A percentile compares a stretch with the other conserved stretches of the same genome.
These are phyloP conservation scores for Trichocomaceae sp. DNA, from an alignment of 2,329 filamentous ascomycete species.

Conservation along the genomic window DNA sequence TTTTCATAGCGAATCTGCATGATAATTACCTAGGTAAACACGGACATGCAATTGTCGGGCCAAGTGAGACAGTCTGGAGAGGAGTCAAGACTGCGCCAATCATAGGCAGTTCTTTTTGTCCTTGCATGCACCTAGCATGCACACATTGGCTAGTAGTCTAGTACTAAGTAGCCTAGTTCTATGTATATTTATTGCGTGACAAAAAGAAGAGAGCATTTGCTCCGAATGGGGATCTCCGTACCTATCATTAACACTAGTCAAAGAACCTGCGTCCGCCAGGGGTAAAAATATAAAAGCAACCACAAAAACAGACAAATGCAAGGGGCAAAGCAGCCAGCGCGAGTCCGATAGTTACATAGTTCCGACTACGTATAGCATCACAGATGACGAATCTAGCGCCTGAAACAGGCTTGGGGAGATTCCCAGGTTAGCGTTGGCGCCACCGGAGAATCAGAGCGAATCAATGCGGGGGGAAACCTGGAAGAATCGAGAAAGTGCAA, in stretches of 20 bases:
- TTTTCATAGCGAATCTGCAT: too few relatives aligned
- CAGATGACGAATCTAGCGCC: background rate
- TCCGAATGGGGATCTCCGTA: background rate
- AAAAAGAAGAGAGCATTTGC: background rate
- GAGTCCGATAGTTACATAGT: too few relatives aligned
- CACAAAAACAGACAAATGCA: too few relatives aligned
- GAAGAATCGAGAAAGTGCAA: background rate
- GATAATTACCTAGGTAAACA: too few relatives aligned
- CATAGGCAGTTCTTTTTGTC: background rate
- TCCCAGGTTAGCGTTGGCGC: conserved; percentile 3
- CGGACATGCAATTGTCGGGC: background rate
- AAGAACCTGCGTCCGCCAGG: background rate
- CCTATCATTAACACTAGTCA: background rate
- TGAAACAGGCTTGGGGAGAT: conserved; percentile 2
- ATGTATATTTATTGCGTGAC: too few relatives aligned
- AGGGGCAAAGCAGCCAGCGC: background rate
- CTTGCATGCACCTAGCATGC: background rate
- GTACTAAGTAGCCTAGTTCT: too few relatives aligned
- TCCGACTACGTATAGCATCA: too few relatives aligned
- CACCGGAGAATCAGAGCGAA: conserved; percentile 5
- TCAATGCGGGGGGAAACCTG: background rate
- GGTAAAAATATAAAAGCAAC: background rate
- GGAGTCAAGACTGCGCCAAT: background rate
- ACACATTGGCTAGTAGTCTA: background rate
- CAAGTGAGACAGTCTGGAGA: background rate